phyloP scores from a whole-genome alignment of 192 early-diverging fungal species.

The Allomyces macrogynus region DNA sequence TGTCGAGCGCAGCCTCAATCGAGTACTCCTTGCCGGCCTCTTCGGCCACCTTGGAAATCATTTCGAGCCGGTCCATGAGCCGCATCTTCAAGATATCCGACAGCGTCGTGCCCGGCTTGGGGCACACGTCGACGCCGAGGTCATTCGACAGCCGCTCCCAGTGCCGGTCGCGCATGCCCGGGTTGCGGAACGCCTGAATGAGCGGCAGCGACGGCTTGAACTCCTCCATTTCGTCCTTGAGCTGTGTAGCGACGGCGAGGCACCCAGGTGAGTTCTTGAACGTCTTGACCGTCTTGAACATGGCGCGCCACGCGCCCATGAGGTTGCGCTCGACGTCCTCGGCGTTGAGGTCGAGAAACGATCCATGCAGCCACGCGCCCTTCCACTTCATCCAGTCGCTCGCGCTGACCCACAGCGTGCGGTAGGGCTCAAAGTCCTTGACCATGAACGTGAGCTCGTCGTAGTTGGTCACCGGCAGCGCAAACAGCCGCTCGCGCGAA shows the following conservation, averaged over 20 bases:
- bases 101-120: slow-evolving; percentile 62
- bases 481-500: slow-evolving; percentile 31
- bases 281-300: slow-evolving; percentile 34
- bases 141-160: slow-evolving; percentile 84
- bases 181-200: slow-evolving; percentile 77
- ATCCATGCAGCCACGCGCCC: slow-evolving; percentile 27
- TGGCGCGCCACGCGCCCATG: slow-evolving; percentile 25
- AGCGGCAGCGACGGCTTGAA: slow-evolving; percentile 62
- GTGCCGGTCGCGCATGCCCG: slow-evolving; percentile 87
- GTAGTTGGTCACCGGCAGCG: slow-evolving; percentile 31
- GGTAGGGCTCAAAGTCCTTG: slow-evolving; percentile 39
- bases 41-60: slow-evolving; percentile 69
- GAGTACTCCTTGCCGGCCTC: slow-evolving; percentile 98
- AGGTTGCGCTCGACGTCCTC: slow-evolving; percentile 37
- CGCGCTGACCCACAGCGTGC: slow-evolving; percentile 29
- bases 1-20: slow-evolving; percentile 88
- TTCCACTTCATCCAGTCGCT: slow-evolving; percentile 37
- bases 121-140: slow-evolving; percentile 44
- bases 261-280: slow-evolving; percentile 30
- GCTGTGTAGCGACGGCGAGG: slow-evolving; percentile 70
- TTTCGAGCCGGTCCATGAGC: slow-evolving; percentile 59
- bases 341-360: slow-evolving; percentile 30
- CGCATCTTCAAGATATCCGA: slow-evolving; percentile 89
- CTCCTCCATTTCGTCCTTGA: slow-evolving; percentile 62
- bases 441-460: slow-evolving; percentile 27